Base-by-base conservation (phyloP, 768 basidiomycete genomes). In the Podaxis carcinomalis region DNA sequence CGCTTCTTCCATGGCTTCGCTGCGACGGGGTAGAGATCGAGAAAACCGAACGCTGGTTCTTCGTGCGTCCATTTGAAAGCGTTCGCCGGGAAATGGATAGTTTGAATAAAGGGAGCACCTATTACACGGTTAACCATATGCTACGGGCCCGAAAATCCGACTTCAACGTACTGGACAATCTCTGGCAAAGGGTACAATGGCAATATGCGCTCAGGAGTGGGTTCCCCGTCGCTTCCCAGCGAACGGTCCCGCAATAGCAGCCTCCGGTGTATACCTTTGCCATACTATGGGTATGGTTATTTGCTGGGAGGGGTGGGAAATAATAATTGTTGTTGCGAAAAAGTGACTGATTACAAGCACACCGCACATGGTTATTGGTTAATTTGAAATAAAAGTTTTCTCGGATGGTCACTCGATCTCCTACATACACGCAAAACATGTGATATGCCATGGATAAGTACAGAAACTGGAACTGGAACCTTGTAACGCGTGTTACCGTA, bases 111-210 rank as follows among this genome's bases (percentile, higher is more conserved):
- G 2, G 87, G 83, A 63, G 80, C 82, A 3, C 78, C 87, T 87
- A 56, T 49, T 25, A 11, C 19, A n/a, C 5, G n/a, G 3, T n/a
- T 47, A n/a, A 21, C 5, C 46, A 16, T 5, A 19, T n/a, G 19
- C n/a, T 42, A n/a, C 40, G 11, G 1, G 1, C 19, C 5, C 25
- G 42, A 40, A 40, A 11, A 25, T 51, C 54, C 5, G 4, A 28
- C 27, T 21, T 55, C 61, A 50, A 14, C 32, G 13, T 67, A 81
- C 86, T 83, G 64, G 73, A 82, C 54, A 88, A 68, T 42, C 80
- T 74, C 69, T 89, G 88, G 66, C 89, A 90, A n/a, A 80, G 69
- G 3, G 84, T 84, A 67, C 89, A 90, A 66, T 90, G 89, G 63
- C 86, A 89, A 66, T 83, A 89, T 4, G 83, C 86, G 63, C 81